Conservation (phyloP, 768 basidiomycete genomes). For the Phanerochaete carnosa region DNA sequence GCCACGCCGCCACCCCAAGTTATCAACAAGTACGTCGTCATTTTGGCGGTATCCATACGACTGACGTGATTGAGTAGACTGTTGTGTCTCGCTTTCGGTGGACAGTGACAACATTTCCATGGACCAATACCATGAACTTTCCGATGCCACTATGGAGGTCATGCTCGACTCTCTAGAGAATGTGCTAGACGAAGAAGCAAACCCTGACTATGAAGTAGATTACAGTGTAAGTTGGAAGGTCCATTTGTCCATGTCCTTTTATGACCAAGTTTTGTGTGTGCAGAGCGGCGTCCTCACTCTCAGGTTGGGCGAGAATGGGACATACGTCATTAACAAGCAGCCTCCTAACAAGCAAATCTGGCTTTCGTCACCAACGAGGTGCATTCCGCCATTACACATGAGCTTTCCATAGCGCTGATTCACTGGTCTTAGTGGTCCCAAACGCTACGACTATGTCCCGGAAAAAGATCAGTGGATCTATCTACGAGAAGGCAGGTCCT, state of each 20-base stretch:
- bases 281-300: conserved; percentile 93
- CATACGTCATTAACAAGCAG: conserved; percentile 96
- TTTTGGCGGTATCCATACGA: background rate
- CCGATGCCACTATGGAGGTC: conserved; percentile 75
- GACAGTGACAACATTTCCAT: conserved; percentile 38
- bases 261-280: background rate
- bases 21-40: conserved; percentile 45
- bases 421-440: conserved; percentile 66
- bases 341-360: conserved; percentile 97
- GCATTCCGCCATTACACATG: conserved; percentile 13
- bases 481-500: conserved; percentile 55
- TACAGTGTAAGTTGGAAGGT: conserved; percentile 61
- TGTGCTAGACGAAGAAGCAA: conserved; percentile 56
- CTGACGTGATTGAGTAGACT: background rate
- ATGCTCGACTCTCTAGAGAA: conserved; percentile 74
- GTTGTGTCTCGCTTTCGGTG: background rate
- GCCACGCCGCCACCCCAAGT: conserved; percentile 58
- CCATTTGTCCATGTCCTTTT: background rate
- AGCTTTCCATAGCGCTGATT: background rate
- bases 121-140: conserved; percentile 64
- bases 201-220: conserved; percentile 75
- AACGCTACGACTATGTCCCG: conserved; percentile 79
- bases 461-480: conserved; percentile 70
- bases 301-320: conserved; percentile 69
- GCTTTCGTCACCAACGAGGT: conserved; percentile 90